These are phyloP conservation scores for Marasmius fiardii DNA, from an alignment of 1,284 basidiomycete genomes.

Conservation along the genomic window DNA sequence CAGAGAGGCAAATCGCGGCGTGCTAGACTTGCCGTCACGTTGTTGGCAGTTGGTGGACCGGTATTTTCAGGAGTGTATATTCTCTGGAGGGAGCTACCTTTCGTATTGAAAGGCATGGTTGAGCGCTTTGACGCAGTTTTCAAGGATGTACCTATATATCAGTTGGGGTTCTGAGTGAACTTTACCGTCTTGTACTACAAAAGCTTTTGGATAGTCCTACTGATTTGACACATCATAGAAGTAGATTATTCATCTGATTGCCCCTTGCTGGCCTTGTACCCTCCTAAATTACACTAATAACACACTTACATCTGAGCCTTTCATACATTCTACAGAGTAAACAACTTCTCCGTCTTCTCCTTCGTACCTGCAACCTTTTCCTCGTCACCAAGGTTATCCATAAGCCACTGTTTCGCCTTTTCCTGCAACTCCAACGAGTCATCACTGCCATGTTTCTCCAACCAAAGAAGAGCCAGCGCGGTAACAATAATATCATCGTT, in stretches of 20 bases:
- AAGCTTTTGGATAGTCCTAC: no score
- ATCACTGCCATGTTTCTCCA: background rate
- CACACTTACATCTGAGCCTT: no score
- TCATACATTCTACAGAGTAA: no score
- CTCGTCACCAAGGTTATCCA: background rate
- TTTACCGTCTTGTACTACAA: background rate
- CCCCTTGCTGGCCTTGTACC: no score
- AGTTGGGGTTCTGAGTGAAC: background rate
- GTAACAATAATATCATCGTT: background rate
- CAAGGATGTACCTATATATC: conserved; percentile 10
- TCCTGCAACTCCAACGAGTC: conserved; percentile 3
- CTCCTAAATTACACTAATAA: no score
- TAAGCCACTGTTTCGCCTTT: conserved; percentile 7
- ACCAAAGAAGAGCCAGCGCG: conserved; percentile 1
- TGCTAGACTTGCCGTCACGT: conserved; percentile 28
- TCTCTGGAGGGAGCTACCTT: conserved; percentile 54
- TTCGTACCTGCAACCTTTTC: background rate
- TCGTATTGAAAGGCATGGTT: conserved; percentile 48
- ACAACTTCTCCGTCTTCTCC: background rate
- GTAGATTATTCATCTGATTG: no score
- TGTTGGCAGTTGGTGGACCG: conserved; percentile 37
- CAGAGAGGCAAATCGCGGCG: conserved; percentile 18
- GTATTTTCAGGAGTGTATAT: conserved; percentile 51
- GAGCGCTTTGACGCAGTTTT: conserved; percentile 41
- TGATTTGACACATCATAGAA: no score